phyloP scores from a whole-genome alignment of 75 land plant genomes.

The Picea glauca region DNA sequence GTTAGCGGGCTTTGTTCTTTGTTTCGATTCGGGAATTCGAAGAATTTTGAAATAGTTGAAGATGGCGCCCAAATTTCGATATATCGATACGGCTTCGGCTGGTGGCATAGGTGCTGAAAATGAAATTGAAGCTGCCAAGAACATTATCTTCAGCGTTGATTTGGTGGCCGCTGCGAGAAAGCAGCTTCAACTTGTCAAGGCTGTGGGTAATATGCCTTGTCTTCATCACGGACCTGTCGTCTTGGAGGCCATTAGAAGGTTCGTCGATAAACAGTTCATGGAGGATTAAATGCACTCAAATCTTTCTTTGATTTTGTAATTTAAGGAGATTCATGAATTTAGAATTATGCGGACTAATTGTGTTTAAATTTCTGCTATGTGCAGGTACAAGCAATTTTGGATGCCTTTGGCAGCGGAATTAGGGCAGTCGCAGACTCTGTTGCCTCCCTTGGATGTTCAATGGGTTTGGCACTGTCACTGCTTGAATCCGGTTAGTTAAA shows the following conservation, averaged over 20 bases:
- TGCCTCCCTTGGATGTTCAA: conserved; percentile 72
- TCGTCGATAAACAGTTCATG: neutral
- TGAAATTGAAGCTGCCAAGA: conserved; percentile 9
- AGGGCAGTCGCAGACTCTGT: conserved; percentile 36
- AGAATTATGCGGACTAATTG: neutral
- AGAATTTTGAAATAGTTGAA: no score
- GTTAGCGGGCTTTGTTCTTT: no score
- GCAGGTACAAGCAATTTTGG: conserved; percentile 79
- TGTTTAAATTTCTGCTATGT: conserved; percentile 5
- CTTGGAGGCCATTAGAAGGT: conserved; percentile 42
- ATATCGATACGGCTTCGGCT: no score
- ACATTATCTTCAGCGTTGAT: conserved; percentile 27
- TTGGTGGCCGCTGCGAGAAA: conserved; percentile 49
- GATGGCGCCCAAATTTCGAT: no score
- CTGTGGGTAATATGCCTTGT: conserved; percentile 31
- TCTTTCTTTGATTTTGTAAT: neutral
- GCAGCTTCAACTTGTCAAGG: conserved; percentile 33
- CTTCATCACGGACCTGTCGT: conserved; percentile 28
- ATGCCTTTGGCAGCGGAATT: conserved; percentile 69
- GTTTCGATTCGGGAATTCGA: no score
- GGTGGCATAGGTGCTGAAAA: neutral
- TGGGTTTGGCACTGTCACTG: conserved; percentile 97
- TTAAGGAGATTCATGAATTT: neutral
- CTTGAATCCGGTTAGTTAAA: conserved; percentile 56
- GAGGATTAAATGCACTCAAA: neutral